Evolutionary conservation across 306 rosid genomes (phyloP).

Genomic region (peach (Prunus persica)): Prunus_persica_NCBIv2 NC_034016.1:11103501-11104000

Average conservation of each 20-base stretch:
- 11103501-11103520: not conserved
- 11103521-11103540: not conserved
- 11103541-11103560: not conserved
- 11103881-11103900: not conserved
- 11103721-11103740: not conserved
- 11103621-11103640: not conserved
- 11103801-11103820: not conserved
- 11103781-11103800: not conserved
- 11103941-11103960: conserved; percentile 19
- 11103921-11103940: conserved; percentile 3
- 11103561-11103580: not conserved
- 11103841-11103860: not conserved
- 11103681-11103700: not conserved
- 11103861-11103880: not conserved
- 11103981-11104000: not conserved
- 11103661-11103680: not conserved
- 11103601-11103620: not conserved
- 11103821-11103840: not conserved
- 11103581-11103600: not conserved
- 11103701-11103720: not conserved
- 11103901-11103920: not conserved
- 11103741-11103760: not conserved
- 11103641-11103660: not conserved
- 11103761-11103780: not conserved
- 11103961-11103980: not conserved